Conservation (phyloP, 208 protist species). For the Crithidia bombi region DNA sequence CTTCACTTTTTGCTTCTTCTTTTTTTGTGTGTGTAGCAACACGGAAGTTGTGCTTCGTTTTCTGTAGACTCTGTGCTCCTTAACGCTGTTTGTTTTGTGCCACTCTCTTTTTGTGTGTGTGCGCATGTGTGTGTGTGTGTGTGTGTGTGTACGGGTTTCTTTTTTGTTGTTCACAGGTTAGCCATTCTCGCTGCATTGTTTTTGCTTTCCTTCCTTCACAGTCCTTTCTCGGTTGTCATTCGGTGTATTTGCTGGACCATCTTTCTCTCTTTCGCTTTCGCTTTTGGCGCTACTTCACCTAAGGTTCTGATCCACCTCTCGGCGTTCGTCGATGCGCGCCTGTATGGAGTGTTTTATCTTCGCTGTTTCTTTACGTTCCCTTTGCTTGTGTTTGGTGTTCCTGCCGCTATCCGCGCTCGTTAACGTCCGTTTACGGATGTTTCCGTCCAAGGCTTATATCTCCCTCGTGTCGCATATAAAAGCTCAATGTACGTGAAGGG, state of each 20-base stretch:
- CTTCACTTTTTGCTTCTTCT: neutral
- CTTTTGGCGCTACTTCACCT: neutral
- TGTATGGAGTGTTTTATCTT: neutral
- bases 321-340: neutral
- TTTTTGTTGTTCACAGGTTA: neutral
- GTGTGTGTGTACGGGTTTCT: no score
- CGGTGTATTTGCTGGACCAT: no score
- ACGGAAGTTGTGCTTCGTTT: no score
- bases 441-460: slow-evolving; percentile 1
- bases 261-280: neutral
- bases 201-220: neutral
- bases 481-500: no score
- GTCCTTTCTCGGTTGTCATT: no score
- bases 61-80: no score
- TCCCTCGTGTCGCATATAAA: neutral
- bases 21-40: no score
- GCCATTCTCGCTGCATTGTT: neutral
- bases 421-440: neutral
- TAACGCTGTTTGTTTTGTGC: neutral
- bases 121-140: neutral
- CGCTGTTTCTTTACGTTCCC: neutral
- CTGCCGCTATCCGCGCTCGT: slow-evolving; percentile 1
- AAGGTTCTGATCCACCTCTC: neutral
- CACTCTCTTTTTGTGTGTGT: neutral
- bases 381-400: no score